Evolutionary conservation across 805 yeast species (phyloP).

Genomic region (Ogataea minuta): DNA sequence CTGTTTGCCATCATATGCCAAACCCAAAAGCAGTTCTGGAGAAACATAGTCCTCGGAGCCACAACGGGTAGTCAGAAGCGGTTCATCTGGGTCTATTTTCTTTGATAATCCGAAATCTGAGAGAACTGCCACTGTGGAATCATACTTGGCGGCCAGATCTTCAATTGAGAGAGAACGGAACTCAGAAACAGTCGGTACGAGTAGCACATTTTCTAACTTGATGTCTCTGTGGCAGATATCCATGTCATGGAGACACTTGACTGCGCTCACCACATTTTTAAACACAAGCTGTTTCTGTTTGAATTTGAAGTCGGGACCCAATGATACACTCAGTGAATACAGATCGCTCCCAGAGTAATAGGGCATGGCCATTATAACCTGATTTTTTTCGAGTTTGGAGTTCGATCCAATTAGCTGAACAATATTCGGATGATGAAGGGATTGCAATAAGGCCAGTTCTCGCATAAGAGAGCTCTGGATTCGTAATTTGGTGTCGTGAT

Average conservation of each 20-base stretch:
- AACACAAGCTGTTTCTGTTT: slow-evolving; percentile 58
- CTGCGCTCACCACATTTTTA: slow-evolving; percentile 67
- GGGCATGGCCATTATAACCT: slow-evolving; percentile 58
- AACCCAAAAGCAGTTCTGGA: slow-evolving; percentile 89
- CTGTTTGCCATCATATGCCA: slow-evolving; percentile 85
- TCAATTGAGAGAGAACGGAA: slow-evolving; percentile 19
- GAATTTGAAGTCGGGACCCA: slow-evolving; percentile 45
- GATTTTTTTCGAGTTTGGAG: slow-evolving; percentile 29
- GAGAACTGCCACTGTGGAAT: slow-evolving; percentile 46
- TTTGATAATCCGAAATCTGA: slow-evolving; percentile 92
- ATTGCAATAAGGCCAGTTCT: slow-evolving; percentile 65
- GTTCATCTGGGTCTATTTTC: slow-evolving; percentile 55
- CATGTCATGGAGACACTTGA: slow-evolving; percentile 65
- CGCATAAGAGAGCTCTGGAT: slow-evolving; percentile 64
- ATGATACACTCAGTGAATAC: slow-evolving; percentile 54
- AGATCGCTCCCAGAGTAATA: slow-evolving; percentile 86
- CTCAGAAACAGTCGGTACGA: slow-evolving; percentile 37
- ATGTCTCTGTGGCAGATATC: slow-evolving; percentile 86
- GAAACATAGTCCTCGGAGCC: slow-evolving; percentile 97
- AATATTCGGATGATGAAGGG: slow-evolving; percentile 65
- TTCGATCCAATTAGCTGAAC: slow-evolving; percentile 56
- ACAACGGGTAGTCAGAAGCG: slow-evolving; percentile 79
- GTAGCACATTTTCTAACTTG: slow-evolving; percentile 80
- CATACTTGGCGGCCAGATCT: neutral
- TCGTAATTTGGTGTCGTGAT: slow-evolving; percentile 43